Base-by-base conservation (phyloP, 2,329 filamentous ascomycete genomes). In the Claviceps lovelessii region DNA sequence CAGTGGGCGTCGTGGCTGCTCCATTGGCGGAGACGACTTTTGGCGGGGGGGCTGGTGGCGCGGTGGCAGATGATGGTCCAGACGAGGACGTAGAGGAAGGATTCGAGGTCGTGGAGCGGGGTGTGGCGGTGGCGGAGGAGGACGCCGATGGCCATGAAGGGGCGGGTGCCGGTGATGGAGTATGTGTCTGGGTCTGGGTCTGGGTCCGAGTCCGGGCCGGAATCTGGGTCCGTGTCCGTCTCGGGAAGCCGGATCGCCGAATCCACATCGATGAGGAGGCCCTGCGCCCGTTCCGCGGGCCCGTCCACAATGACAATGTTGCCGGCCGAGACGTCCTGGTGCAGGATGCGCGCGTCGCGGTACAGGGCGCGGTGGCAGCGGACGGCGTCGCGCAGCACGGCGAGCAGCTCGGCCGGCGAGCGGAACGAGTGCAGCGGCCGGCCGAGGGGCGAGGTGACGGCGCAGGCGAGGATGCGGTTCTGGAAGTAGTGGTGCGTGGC, bases 71-170 rank as follows among this genome's bases (percentile, higher is more conserved):
- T 53, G 5, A 55, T 13, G 51, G 45, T 51, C 55, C 54, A 57
- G 10, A 59, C 52, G 1, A 65, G 56, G 3, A 63, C 58, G 19
- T 65, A 67, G 5, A 67, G 33, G 35, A 67, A 65, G 0, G 64
- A 61, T 49, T 67, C 64, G 0, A 67, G 57, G 13, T 66, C 64
- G 9, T 66, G 61, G 1, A 61, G 58, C 37, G 63, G 65, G 1
- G 59, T 64, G 9, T 58, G 58, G 9, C 13, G 13, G 2, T 57
- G 52, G 0, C 51, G 15, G 0, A 29, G 51, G 2, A 62, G 51
- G 8, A 64, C 37, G 5, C 56, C 60, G 37, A 67, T 62, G 5
- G 63, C 62, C 59, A 66, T 64, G 37, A 63, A 66, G 3, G 53
- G 54, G 19, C 45, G 54, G 2, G 59, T 61, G 54, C 59, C 59